Evolutionary conservation across 768 basidiomycete species (phyloP), one percentile per base, ranked within the genome.

Genomic region (Lactarius sanguifluus): DNA sequence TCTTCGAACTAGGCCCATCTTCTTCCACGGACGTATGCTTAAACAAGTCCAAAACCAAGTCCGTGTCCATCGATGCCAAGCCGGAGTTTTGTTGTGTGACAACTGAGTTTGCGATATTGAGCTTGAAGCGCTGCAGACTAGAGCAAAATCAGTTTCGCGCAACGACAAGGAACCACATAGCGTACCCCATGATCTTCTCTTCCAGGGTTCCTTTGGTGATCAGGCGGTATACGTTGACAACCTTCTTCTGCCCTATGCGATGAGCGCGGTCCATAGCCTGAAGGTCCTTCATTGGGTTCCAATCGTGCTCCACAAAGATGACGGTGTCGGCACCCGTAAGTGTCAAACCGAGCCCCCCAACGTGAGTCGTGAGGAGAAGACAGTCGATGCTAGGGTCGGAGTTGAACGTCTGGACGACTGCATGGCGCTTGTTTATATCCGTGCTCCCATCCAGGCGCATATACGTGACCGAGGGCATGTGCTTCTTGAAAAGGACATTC

Each of bases 181-280:
- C 88, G 69, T 76, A 97, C 94, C 97, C 97, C 97, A 99, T 99
- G 70, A 99, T 99, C 78, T 98, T 98, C 77, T 98, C 97, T 76
- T 99, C 97, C 45, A 99, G 76, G 0, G 97, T 99, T 15, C 96
- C 97, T 74, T 96, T 91, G 15, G 96, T 98, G 71, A 99, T 94
- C 61, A 99, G 79, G 18, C 97, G 90, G 79, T 99, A 99, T 6
- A 99, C 97, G 71, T 98, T 98, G 34, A 99, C 97, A 16, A 98
- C 96, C 77, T 95, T 94, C 82, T 97, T 98, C 79, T 99, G 97
- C 7, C 97, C 97, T 43, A 98, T 89, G 62, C 97, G 89, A 78
- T 98, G 97, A 1, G 97, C 97, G 65, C 97, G 86, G 75, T 99
- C 97, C 97, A 99, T 99, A 9, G 97, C 97, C 74, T 99, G 97